Evolutionary conservation across 768 basidiomycete species (phyloP).

Genomic region (Astraeus odoratus): DNA sequence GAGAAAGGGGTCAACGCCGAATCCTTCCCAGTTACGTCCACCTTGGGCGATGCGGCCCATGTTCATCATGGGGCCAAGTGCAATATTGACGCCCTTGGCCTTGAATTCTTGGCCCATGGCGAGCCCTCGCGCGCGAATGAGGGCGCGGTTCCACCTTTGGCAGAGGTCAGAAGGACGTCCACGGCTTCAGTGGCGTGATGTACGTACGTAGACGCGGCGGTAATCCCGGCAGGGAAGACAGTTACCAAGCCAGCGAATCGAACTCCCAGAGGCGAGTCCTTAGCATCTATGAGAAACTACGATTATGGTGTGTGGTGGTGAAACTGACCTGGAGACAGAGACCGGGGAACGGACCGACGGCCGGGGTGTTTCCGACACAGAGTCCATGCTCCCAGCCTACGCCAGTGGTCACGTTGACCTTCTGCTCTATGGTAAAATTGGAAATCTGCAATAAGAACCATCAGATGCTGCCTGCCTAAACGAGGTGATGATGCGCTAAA

Average conservation of each 20-base stretch:
- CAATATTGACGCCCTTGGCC: constrained; percentile 79
- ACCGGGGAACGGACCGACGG: constrained; percentile 52
- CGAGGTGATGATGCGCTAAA: background rate
- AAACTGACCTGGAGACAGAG: constrained; percentile 58
- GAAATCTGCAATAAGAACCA: constrained; percentile 29
- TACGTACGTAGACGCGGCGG: constrained; percentile 70
- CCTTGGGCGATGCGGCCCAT: constrained; percentile 72
- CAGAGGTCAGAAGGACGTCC: background rate
- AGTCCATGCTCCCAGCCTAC: constrained; percentile 44
- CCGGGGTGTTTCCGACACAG: constrained; percentile 65
- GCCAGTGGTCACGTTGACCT: constrained; percentile 59
- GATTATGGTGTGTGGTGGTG: background rate
- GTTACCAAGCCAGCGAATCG: constrained; percentile 68
- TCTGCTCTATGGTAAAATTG: constrained; percentile 51
- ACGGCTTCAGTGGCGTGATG: background rate
- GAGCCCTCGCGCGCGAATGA: constrained; percentile 70
- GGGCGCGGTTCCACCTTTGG: constrained; percentile 61
- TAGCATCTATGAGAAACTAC: background rate
- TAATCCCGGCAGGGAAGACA: constrained; percentile 80
- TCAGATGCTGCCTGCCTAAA: constrained; percentile 2
- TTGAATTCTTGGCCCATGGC: constrained; percentile 80
- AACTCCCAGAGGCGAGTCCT: constrained; percentile 75
- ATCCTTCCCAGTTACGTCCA: constrained; percentile 95
- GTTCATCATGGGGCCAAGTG: constrained; percentile 82
- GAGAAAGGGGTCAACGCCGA: constrained; percentile 85